Evolutionary conservation across 2,329 filamentous ascomycete species (phyloP), one percentile per base, ranked within the genome.

Genomic region (Cytospora piceicola): DNA sequence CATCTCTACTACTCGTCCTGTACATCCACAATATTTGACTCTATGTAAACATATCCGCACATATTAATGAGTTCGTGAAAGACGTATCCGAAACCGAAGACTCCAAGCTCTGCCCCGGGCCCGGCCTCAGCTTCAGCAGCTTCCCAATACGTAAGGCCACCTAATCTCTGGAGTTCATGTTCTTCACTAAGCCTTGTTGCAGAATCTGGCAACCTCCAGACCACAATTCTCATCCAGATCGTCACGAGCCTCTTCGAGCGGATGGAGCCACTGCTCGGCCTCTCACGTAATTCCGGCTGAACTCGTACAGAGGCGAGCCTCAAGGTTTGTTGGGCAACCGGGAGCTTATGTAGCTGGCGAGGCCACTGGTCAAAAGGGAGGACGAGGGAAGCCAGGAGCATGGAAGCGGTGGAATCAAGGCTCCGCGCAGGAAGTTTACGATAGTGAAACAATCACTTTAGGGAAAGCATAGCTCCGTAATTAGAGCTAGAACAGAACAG

Each of bases 161-260:
- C 27, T 12, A 9, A 54, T 20, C 52, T 29, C 9, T 29, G 7
- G 24, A 32, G 2, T 12, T 2, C 3, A 3, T 11, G 11, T 6
- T 22, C 8, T 9, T 32, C 9, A 54, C 52, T 32, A 54, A 54
- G 15, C 3, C 36, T 46, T n/a, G 3, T 14, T 15, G 8, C 27
- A 27, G n/a, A 32, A n/a, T 58, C 56, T 7, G 56, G 56, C 15
- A 58, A 58, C 17, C n/a, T 46, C 1, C 56, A 46, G 2, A 58
- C 11, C 24, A 20, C 34, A 4, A 58, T 58, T 27, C 56, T 46
- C 15, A 46, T 58, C 17, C 34, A 58, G 36, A 46, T 58, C 15
- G 27, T 58, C 4, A 46, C 56, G 5, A 58, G 56, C 11, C 24
- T 46, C 42, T 58, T 58, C 27, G 55, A 58, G 22, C 34, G 55